Percentiles rank a stretch among this genome's conserved stretches.
phyloP scores from a whole-genome alignment of 1,139 yeast genomes.

The Pichia sp. region DNA sequence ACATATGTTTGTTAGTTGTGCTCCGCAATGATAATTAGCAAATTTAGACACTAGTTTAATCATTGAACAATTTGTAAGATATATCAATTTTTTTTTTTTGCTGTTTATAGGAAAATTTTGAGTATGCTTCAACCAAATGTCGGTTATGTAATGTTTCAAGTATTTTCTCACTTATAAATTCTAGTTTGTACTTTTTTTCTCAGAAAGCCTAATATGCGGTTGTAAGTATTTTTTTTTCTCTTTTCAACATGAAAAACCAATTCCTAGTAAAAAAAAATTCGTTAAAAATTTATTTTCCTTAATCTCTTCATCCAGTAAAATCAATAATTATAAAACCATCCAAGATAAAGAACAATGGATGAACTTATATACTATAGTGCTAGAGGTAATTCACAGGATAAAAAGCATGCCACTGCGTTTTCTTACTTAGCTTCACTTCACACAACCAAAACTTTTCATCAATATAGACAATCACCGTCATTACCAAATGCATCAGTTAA shows the following conservation, averaged over 20 bases:
- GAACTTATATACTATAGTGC: constrained; percentile 54
- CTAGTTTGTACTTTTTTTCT: too few relatives aligned
- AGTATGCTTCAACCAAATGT: too few relatives aligned
- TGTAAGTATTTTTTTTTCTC: not conserved
- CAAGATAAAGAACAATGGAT: constrained; percentile 37
- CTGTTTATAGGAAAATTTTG: too few relatives aligned
- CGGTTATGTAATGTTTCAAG: too few relatives aligned
- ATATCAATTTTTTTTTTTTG: too few relatives aligned
- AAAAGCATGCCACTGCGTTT: constrained; percentile 38
- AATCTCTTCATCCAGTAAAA: not conserved
- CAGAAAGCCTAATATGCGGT: too few relatives aligned
- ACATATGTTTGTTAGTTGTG: too few relatives aligned
- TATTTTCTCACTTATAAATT: too few relatives aligned
- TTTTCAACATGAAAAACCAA: not conserved
- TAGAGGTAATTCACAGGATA: constrained; percentile 43
- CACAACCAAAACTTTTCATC: constrained; percentile 42
- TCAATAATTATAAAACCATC: not conserved
- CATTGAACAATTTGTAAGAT: too few relatives aligned
- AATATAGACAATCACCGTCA: constrained; percentile 50
- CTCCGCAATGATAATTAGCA: too few relatives aligned
- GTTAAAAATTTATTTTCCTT: not conserved
- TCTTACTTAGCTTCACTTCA: constrained; percentile 47
- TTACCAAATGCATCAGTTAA: constrained; percentile 36
- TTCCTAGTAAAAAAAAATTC: not conserved
- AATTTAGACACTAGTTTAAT: too few relatives aligned